These are phyloP conservation scores for Boletus pseudopeckii DNA, from an alignment of 768 basidiomycete species.

Conservation along the genomic window DNA sequence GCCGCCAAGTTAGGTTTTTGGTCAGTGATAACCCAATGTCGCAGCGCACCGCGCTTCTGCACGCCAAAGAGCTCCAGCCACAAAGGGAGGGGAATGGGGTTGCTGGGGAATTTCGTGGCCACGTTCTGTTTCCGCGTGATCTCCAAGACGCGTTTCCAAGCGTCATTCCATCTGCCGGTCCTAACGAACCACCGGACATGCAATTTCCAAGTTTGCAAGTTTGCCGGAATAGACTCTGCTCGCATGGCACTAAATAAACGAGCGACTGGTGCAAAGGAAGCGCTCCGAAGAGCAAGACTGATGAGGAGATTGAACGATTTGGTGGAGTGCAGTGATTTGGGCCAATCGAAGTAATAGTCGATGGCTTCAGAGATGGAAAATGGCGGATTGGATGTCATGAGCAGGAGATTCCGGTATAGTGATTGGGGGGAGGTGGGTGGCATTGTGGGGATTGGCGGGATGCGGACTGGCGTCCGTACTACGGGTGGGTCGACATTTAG, in stretches of 20 bases:
- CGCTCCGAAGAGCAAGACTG: conserved; percentile 47
- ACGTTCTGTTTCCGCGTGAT: conserved; percentile 10
- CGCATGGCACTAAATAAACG: conserved; percentile 49
- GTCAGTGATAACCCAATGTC: conserved; percentile 15
- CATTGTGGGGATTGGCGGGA: conserved; percentile 9
- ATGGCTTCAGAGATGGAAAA: conserved; percentile 14
- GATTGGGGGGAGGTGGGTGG: conserved; percentile 31
- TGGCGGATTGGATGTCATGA: conserved; percentile 18
- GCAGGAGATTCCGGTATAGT: conserved; percentile 34
- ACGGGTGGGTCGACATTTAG: neutral
- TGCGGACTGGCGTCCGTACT: neutral
- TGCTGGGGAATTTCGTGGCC: neutral
- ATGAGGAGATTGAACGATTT: conserved; percentile 45
- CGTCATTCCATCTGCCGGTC: conserved; percentile 53
- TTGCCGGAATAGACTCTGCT: conserved; percentile 36
- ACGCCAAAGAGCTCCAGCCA: conserved; percentile 63
- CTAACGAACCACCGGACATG: conserved; percentile 55
- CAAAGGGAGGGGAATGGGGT: conserved; percentile 41
- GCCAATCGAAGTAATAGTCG: conserved; percentile 29
- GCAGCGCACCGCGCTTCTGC: conserved; percentile 35
- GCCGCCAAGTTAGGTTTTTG: neutral
- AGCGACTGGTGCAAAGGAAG: conserved; percentile 44
- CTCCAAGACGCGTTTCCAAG: conserved; percentile 45
- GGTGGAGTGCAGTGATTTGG: conserved; percentile 33
- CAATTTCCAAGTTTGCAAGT: conserved; percentile 57